Base-by-base conservation (phyloP, 495 filamentous ascomycete genomes). In the Chaetomidium leptoderma region DNA sequence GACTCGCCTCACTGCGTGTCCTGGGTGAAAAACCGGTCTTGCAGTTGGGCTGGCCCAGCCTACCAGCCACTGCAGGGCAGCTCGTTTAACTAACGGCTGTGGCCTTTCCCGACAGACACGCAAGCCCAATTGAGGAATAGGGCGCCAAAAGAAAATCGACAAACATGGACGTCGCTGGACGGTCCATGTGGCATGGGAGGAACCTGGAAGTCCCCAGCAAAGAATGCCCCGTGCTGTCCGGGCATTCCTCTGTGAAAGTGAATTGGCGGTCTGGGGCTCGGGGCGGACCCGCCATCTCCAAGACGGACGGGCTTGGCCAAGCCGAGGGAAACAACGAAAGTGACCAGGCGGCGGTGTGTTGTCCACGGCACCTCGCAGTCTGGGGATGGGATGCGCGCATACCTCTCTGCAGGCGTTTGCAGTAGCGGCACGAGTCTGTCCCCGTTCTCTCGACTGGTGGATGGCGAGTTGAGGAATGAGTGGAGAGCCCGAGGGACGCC, bases 191-290 rank as follows among this genome's bases (percentile, higher is more conserved):
- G 14, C 35, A 17, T 2, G 16, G 6, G 5, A 1, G 13, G 24
- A 10, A 5, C 5, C 5, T 32, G 30, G 10, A 32, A 17, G 24
- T 5, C 23, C 24, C 24, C 50, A 43, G 24, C 33, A 42, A 23
- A 32, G 16, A 43, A 14, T 21, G 36, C 32, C 48, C 29, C n/a
- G 29, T 32, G 26, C 36, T 36, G 48, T 36, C 6, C 21, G 13
- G 24, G 9, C 42, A 7, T 11, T 45, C 21, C 35, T 36, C 33
- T 6, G 36, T n/a, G n/a, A n/a, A n/a, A n/a, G 24, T 24, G n/a
- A 57, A 56, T 13, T 23, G 33, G 54, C 54, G 54, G 54, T 57
- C 54, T 48, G 54, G n/a, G 40, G 2, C 7, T 29, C n/a, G 19
- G 23, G 33, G 21, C 32, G 53, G 35, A 8, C 2, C 17, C 9